Conservation (phyloP, 176 grass and related monocot species). For the Oryza meyeriana region DNA sequence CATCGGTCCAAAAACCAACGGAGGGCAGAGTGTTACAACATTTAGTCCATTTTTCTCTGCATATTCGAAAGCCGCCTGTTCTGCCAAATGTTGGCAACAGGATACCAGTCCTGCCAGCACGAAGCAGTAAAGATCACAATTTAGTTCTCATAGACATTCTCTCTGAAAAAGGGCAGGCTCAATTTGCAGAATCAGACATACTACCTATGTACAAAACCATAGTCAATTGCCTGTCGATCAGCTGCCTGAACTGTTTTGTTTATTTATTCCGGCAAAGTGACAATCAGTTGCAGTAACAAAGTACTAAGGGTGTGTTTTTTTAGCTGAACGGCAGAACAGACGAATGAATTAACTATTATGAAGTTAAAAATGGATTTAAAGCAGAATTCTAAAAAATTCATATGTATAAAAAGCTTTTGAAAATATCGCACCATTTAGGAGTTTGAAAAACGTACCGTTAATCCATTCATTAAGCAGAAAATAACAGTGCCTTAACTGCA, state of each 20-base stretch:
- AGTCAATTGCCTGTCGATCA: neutral
- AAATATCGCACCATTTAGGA: no score
- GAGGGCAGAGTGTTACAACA: conserved; percentile 43
- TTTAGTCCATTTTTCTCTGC: conserved; percentile 33
- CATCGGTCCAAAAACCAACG: conserved; percentile 41
- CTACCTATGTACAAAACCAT: neutral
- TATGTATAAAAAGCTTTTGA: no score
- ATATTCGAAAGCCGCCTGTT: conserved; percentile 35
- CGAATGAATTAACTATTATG: no score
- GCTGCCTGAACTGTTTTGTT: neutral
- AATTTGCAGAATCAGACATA: neutral
- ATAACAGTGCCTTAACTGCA: no score
- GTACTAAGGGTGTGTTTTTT: no score
- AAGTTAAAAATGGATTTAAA: no score
- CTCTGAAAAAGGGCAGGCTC: neutral
- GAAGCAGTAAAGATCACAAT: neutral
- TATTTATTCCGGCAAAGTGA: neutral
- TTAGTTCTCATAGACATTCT: neutral
- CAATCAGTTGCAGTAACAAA: neutral
- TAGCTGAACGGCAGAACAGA: no score
- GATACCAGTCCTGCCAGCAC: conserved; percentile 47
- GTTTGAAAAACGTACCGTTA: no score
- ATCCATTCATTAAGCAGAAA: no score
- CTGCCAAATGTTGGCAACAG: conserved; percentile 47
- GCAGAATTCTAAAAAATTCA: no score